phyloP scores from a whole-genome alignment of 1,139 yeast genomes.

The Debaryomyces nepalensis region DNA sequence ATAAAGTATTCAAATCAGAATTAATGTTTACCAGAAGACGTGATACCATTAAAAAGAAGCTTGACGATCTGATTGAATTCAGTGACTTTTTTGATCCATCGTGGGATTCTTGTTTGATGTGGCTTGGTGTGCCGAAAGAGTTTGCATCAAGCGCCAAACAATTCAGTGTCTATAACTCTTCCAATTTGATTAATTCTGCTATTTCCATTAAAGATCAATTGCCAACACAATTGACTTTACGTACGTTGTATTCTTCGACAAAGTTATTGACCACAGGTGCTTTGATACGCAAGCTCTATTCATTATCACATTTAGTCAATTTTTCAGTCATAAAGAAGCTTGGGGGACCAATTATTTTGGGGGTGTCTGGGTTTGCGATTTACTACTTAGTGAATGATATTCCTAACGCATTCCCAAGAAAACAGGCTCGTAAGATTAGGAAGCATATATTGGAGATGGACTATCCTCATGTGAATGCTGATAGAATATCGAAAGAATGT shows the following conservation, averaged over 20 bases:
- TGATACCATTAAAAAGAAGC: constrained; percentile 63
- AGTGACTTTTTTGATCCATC: constrained; percentile 81
- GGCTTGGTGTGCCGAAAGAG: constrained; percentile 48
- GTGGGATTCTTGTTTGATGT: constrained; percentile 55
- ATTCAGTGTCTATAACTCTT: constrained; percentile 41
- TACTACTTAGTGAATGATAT: constrained; percentile 77
- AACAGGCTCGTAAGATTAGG: constrained; percentile 73
- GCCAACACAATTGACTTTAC: constrained; percentile 47
- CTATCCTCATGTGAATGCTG: constrained; percentile 77
- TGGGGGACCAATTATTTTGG: constrained; percentile 52
- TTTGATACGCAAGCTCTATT: constrained; percentile 36
- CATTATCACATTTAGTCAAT: constrained; percentile 31
- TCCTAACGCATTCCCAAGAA: constrained; percentile 87
- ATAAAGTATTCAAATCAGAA: constrained; percentile 72
- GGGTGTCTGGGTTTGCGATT: constrained; percentile 61
- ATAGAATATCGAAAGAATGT: constrained; percentile 80
- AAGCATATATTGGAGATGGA: constrained; percentile 66
- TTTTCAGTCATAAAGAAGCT: constrained; percentile 39
- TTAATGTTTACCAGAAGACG: constrained; percentile 82
- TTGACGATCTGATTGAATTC: constrained; percentile 63
- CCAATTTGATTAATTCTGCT: constrained; percentile 36
- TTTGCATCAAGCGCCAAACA: constrained; percentile 35
- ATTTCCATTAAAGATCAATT: constrained; percentile 38
- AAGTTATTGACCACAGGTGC: constrained; percentile 51
- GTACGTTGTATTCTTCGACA: constrained; percentile 50